Percentiles rank a stretch among this genome's conserved stretches.
Evolutionary conservation across 805 yeast species (phyloP).

Genomic region (Cyberlindnera nakhonratchasimensis): DNA sequence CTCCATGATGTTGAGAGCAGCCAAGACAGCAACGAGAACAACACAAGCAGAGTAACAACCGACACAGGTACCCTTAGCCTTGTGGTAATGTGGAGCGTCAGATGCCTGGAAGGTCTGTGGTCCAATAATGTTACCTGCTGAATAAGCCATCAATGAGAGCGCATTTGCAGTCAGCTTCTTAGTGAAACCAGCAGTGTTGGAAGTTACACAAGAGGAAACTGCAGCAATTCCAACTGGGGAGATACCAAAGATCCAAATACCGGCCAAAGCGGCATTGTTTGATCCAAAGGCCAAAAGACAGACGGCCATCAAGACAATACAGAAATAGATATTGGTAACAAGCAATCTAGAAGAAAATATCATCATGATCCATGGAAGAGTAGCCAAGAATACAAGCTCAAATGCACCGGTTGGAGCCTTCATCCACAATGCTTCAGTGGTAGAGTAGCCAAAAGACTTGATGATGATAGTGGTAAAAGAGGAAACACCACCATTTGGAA

Average conservation of each 20-base stretch:
- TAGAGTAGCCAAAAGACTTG: slow-evolving; percentile 37
- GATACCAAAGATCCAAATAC: slow-evolving; percentile 30
- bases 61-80: slow-evolving; percentile 41
- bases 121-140: slow-evolving; percentile 44
- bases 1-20: slow-evolving; percentile 31
- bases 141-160: slow-evolving; percentile 14
- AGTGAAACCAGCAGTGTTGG: slow-evolving; percentile 22
- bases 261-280: slow-evolving; percentile 29
- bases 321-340: slow-evolving; percentile 8
- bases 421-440: slow-evolving; percentile 31
- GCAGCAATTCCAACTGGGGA: slow-evolving; percentile 23
- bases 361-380: slow-evolving; percentile 10
- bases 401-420: slow-evolving; percentile 36
- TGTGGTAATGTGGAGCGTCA: slow-evolving; percentile 56
- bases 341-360: slow-evolving; percentile 2
- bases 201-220: slow-evolving; percentile 19
- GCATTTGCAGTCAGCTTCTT: slow-evolving; percentile 15
- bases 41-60: slow-evolving; percentile 7
- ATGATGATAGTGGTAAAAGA: slow-evolving; percentile 42
- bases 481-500: slow-evolving; percentile 46
- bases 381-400: slow-evolving; percentile 31
- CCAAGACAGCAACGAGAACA: slow-evolving; percentile 3
- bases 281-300: slow-evolving; percentile 36
- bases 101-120: slow-evolving; percentile 61
- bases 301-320: slow-evolving; percentile 7